Base-by-base conservation (phyloP, 176 grass and related monocot species). In the Secale cereale region DNA sequence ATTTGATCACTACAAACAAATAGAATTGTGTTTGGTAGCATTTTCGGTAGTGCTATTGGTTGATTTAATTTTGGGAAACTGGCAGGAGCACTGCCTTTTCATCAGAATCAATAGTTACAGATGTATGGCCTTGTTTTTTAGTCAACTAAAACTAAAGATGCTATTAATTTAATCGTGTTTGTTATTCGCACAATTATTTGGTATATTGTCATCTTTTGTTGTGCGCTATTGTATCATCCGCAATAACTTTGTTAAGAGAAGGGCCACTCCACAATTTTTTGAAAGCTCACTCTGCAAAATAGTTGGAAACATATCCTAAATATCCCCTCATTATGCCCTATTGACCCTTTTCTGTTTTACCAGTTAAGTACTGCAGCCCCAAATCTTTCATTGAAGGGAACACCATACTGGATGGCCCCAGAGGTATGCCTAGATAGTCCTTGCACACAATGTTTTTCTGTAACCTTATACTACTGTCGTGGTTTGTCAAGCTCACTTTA, bases 391-490 rank as follows among this genome's bases (percentile, higher is more conserved):
- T 52, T 98, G 61, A 98, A 98, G 77, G 95, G 95, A 79, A 95
- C 95, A 56, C 93, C 95, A 52, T 98, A 92, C 81, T 98, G 95
- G 95, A 98, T 98, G 95, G 95, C 95, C 31, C 95, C 95, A 79
- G 95, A 98, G 91, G 95, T 98, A 92, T 10, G 22, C 69, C 9
- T 31, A 77, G 17, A 81, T 79, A 57, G 70, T 50, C 17, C 52
- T 65, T 70, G 59, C 65, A 78, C 67, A 11, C 37, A 71, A 62
- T 70, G 5, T 26, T 86, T 70, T 82, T 70, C 22, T 70, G 46
- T 22, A 39, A 66, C 25, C 14, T 81, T 74, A 5, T 63, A 66
- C 14, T 52, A 66, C 20, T 79, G n/a, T 12, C 40, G 45, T 27
- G 17, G 13, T 3, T 64, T 3, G 8, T 39, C 32, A 28, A 71